Evolutionary conservation across 768 basidiomycete genomes (phyloP).

Genomic region (Rhizopogon roseolus): DNA sequence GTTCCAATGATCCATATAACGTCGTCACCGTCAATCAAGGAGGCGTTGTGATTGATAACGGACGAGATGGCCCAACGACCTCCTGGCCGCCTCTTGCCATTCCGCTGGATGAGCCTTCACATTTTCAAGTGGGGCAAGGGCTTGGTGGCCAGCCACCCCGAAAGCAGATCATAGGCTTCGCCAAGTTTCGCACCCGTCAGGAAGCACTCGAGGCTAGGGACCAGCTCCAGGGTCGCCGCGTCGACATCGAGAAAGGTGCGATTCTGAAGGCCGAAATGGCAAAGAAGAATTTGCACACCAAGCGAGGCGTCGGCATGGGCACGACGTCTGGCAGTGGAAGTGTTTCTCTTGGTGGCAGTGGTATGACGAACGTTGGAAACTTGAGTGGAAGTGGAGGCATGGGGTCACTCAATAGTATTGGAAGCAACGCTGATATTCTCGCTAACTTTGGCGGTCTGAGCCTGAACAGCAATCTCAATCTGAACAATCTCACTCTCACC

Average conservation of each 20-base stretch:
- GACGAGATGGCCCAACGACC: conserved; percentile 65
- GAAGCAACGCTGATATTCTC: conserved; percentile 23
- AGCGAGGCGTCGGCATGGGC: conserved; percentile 78
- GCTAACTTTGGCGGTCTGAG: conserved; percentile 25
- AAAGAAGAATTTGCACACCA: conserved; percentile 98
- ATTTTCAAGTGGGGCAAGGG: conserved; percentile 24
- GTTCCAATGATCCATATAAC: conserved; percentile 78
- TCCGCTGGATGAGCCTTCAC: conserved; percentile 28
- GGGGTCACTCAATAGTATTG: conserved; percentile 17
- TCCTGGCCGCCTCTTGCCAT: conserved; percentile 53
- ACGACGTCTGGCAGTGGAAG: conserved; percentile 21
- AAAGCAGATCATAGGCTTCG: conserved; percentile 98
- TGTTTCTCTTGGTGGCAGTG: conserved; percentile 21
- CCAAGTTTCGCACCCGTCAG: conserved; percentile 84
- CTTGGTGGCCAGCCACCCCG: conserved; percentile 48
- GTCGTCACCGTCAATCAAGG: conserved; percentile 80
- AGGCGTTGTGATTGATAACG: conserved; percentile 75
- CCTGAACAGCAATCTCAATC: conserved; percentile 22
- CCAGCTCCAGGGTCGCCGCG: conserved; percentile 79
- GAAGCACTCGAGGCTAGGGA: conserved; percentile 89
- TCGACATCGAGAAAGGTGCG: conserved; percentile 90
- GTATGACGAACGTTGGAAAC: conserved; percentile 17
- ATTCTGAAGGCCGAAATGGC: conserved; percentile 99
- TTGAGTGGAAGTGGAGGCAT: conserved; percentile 24
- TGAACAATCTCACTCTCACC: conserved; percentile 19